These are phyloP conservation scores for Sporormia fimetaria DNA, from an alignment of 495 filamentous ascomycete species.

Conservation along the genomic window DNA sequence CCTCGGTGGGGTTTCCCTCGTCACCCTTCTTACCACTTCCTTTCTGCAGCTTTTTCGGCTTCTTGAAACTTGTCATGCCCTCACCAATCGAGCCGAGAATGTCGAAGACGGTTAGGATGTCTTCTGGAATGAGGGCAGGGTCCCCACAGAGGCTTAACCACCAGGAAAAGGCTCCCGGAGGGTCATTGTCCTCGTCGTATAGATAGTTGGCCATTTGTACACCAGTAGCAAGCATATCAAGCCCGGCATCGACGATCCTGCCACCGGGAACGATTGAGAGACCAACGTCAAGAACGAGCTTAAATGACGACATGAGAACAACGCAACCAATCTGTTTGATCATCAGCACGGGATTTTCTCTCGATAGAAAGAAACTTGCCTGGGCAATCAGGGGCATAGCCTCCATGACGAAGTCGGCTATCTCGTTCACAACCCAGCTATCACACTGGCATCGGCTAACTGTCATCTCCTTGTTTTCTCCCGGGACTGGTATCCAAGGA, in stretches of 20 bases:
- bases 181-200: background rate
- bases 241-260: background rate
- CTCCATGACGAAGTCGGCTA: constrained; percentile 1
- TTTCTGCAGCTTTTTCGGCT: constrained; percentile 3
- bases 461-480: background rate
- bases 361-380: background rate
- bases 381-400: constrained; percentile 1
- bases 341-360: background rate
- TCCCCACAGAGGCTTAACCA: constrained; percentile 2
- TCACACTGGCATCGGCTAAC: background rate
- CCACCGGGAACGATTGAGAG: background rate
- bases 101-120: background rate
- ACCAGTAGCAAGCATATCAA: background rate
- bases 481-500: background rate
- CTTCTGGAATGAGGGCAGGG: constrained; percentile 1
- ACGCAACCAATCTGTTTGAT: constrained; percentile 2
- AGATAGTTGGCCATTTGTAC: background rate
- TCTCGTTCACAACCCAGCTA: constrained; percentile 1
- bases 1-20: background rate
- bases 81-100: background rate
- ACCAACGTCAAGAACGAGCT: constrained; percentile 1
- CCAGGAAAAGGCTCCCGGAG: background rate
- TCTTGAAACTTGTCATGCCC: background rate
- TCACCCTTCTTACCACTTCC: constrained; percentile 2
- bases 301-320: constrained; percentile 1